Conservation (phyloP, 2,329 filamentous ascomycete genomes). For the Nigrospora osmanthi region DNA sequence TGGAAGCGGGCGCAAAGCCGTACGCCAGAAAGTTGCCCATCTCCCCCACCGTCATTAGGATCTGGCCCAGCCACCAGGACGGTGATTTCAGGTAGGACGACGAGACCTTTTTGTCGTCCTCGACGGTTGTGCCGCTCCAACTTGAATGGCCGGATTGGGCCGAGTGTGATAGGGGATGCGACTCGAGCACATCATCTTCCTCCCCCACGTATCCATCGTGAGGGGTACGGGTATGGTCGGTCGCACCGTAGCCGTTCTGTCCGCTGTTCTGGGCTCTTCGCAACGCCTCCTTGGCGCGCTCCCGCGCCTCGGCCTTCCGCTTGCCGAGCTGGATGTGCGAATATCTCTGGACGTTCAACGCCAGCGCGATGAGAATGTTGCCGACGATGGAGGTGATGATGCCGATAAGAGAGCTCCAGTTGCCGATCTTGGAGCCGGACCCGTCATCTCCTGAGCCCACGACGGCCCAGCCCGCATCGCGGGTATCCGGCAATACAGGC, state of each 20-base stretch:
- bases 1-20: slow-evolving; percentile 93
- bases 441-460: slow-evolving; percentile 12
- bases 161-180: slow-evolving; percentile 44
- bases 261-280: slow-evolving; percentile 31
- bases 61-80: slow-evolving; percentile 93
- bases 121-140: slow-evolving; percentile 26
- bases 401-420: slow-evolving; percentile 92
- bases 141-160: slow-evolving; percentile 35
- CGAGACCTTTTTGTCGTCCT: slow-evolving; percentile 27
- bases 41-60: slow-evolving; percentile 88
- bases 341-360: slow-evolving; percentile 93
- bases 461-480: slow-evolving; percentile 9
- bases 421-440: slow-evolving; percentile 42
- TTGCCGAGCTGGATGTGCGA: slow-evolving; percentile 80
- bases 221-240: slow-evolving; percentile 5
- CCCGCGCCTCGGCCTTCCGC: slow-evolving; percentile 53
- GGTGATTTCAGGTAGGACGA: slow-evolving; percentile 81
- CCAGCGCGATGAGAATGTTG: slow-evolving; percentile 89
- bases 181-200: slow-evolving; percentile 28
- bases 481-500: slow-evolving; percentile 6
- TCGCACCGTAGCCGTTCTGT: slow-evolving; percentile 18
- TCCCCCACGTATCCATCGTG: slow-evolving; percentile 10
- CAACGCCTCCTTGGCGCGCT: slow-evolving; percentile 45
- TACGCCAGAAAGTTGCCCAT: slow-evolving; percentile 96
- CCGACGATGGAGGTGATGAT: slow-evolving; percentile 89